Percentiles rank a stretch among this genome's conserved stretches.
Evolutionary conservation across 352 stramenopile genomes (phyloP).

Genomic region (Pythium brachiatum): DNA sequence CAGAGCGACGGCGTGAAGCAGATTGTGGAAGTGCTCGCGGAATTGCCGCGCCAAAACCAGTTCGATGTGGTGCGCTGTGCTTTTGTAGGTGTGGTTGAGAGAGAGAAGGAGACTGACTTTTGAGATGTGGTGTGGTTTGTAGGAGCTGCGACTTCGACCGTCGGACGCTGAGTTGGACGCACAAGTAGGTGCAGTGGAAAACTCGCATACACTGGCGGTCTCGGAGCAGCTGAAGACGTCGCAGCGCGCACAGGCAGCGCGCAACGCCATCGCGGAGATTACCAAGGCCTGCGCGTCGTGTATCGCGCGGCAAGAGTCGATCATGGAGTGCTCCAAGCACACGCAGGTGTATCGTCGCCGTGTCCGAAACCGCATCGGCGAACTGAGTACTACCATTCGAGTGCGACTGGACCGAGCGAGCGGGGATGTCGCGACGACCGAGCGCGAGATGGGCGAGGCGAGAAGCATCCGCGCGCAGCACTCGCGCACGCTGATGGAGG

Average conservation of each 20-base stretch:
- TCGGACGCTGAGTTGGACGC: constrained; percentile 12
- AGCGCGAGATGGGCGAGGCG: constrained; percentile 24
- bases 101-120: background rate
- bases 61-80: constrained; percentile 16
- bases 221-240: constrained; percentile 12
- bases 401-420: constrained; percentile 24
- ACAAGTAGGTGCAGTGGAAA: constrained; percentile 8
- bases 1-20: constrained; percentile 18
- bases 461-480: constrained; percentile 4
- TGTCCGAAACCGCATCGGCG: constrained; percentile 26
- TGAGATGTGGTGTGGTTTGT: background rate
- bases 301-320: constrained; percentile 39
- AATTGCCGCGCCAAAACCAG: constrained; percentile 17
- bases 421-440: constrained; percentile 16
- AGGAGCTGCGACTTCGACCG: constrained; percentile 22
- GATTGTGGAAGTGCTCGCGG: constrained; percentile 21
- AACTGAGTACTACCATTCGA: constrained; percentile 20
- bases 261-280: constrained; percentile 42
- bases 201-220: constrained; percentile 13
- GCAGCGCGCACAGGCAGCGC: constrained; percentile 34
- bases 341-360: constrained; percentile 21
- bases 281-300: constrained; percentile 38
- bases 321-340: constrained; percentile 15
- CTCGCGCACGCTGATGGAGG: constrained; percentile 8
- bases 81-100: background rate